These are phyloP conservation scores for Forsythia viridissima DNA, from an alignment of 257 asterid genomes.

Conservation along the genomic window DNA sequence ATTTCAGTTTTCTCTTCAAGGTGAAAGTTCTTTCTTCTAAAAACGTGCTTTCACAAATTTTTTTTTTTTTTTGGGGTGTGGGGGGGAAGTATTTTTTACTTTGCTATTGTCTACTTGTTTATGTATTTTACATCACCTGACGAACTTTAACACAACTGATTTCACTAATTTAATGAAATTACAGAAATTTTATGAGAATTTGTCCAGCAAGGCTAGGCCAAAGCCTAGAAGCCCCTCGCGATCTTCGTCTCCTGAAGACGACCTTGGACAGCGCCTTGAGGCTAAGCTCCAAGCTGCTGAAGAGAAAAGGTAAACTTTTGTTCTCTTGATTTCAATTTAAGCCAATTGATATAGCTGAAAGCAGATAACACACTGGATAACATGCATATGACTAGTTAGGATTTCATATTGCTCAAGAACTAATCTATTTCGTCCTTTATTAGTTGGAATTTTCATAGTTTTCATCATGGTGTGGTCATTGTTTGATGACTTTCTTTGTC, in stretches of 20 bases:
- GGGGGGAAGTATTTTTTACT: not conserved
- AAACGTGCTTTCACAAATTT: not conserved
- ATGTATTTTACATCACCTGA: not conserved
- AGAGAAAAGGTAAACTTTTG: conserved; percentile 62
- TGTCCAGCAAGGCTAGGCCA: conserved; percentile 89
- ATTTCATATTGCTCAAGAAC: not conserved
- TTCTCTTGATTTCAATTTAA: not conserved
- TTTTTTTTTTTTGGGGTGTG: not conserved
- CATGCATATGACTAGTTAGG: not conserved
- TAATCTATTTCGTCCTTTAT: not conserved
- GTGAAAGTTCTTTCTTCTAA: not conserved
- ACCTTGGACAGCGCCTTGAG: conserved; percentile 90
- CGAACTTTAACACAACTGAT: not conserved
- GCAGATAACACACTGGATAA: not conserved
- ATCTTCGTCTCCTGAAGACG: conserved; percentile 68
- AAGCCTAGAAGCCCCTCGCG: conserved; percentile 85
- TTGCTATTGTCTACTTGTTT: not conserved
- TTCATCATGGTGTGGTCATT: not conserved
- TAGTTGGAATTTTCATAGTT: not conserved
- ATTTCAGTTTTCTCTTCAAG: not conserved
- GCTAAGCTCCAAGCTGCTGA: conserved; percentile 98
- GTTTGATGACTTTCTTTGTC: not conserved
- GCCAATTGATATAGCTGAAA: not conserved
- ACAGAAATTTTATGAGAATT: conserved; percentile 84
- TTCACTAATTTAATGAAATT: conserved; percentile 12